Base-by-base conservation (phyloP, 2,329 filamentous ascomycete species). In the Arthroderma sp. region DNA sequence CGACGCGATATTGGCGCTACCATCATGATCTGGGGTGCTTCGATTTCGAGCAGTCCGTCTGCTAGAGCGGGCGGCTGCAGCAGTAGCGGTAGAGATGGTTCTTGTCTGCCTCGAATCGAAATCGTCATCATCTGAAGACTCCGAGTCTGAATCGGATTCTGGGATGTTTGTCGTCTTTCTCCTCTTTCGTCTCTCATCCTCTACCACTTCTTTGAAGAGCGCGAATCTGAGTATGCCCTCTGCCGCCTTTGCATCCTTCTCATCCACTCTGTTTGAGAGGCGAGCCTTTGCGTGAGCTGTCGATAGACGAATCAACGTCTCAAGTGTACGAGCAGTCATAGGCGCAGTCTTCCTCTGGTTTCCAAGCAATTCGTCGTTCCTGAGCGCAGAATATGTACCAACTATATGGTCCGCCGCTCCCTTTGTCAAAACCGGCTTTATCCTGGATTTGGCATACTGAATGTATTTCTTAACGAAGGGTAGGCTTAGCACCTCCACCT, bases 401-500 rank as follows among this genome's bases (percentile, higher is more conserved):
- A 88, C 81, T 57, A 98, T 94, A 51, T 93, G 85, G 54, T 95
- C 86, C 7, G 87, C 86, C 4, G 91, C 89, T 38, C 86, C 86
- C 59, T 91, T 86, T 0, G 88, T 94, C 50, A 98, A 70, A 36
- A 94, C 71, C 0, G 91, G 91, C 74, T 87, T 93, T 58, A 94
- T 76, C 59, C 91, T 74, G 32, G 78, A 83, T 70, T 98, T 98
- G 52, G 91, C 87, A 63, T 98, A 98, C 61, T 98, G 91, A 38
- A 98, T 93, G 64, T 95, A 98, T 68, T 98, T 98, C 70, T 98
- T 98, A 72, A 98, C 87, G 66, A 98, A 98, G 0, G 88, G 85
- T 49, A 98, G 95, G 66, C 85, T 94, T 44, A 98, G 71, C 9
- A 98, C 85, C 62, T 95, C 87, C 4, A 84, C 78, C 52, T 83